A percentile compares a stretch with the other conserved stretches of the same genome.
phyloP scores from a whole-genome alignment of 306 rosid species.

The Nissolia schottii region DNA sequence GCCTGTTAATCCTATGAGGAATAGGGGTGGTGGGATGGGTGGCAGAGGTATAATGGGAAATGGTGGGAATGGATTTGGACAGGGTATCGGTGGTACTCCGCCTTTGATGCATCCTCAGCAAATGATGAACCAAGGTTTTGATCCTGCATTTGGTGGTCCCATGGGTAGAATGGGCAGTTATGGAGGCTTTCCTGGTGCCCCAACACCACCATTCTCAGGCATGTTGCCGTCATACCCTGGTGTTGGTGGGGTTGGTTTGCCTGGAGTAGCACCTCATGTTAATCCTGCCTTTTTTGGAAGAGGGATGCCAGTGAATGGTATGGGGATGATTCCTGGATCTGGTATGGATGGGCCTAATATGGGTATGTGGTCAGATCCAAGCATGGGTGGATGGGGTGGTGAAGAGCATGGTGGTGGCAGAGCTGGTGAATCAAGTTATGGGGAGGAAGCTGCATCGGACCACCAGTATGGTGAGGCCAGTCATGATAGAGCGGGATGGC shows the following conservation, averaged over 20 bases:
- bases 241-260: conserved; percentile 84
- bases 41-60: conserved; percentile 93
- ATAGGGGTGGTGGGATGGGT: conserved; percentile 78
- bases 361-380: conserved; percentile 99
- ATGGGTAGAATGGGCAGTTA: conserved; percentile 91
- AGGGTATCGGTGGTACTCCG: conserved; percentile 79
- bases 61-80: conserved; percentile 91
- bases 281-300: conserved; percentile 97
- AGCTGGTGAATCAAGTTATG: conserved; percentile 91
- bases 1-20: conserved; percentile 74
- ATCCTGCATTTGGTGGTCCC: conserved; percentile 88
- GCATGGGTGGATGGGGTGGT: conserved; percentile 90
- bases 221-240: conserved; percentile 77
- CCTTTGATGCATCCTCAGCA: conserved; percentile 81
- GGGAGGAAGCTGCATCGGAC: conserved; percentile 95
- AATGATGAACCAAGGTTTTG: conserved; percentile 96
- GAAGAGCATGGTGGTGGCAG: conserved; percentile 87
- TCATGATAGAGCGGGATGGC: conserved; percentile 90
- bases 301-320: conserved; percentile 93
- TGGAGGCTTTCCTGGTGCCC: conserved; percentile 95
- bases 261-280: conserved; percentile 97
- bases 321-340: conserved; percentile 93
- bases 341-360: conserved; percentile 90
- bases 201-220: conserved; percentile 78
- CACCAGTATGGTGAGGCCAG: conserved; percentile 85